Evolutionary conservation across 208 protist genomes (phyloP).

Genomic region (Endotrypanum monterogeii): DNA sequence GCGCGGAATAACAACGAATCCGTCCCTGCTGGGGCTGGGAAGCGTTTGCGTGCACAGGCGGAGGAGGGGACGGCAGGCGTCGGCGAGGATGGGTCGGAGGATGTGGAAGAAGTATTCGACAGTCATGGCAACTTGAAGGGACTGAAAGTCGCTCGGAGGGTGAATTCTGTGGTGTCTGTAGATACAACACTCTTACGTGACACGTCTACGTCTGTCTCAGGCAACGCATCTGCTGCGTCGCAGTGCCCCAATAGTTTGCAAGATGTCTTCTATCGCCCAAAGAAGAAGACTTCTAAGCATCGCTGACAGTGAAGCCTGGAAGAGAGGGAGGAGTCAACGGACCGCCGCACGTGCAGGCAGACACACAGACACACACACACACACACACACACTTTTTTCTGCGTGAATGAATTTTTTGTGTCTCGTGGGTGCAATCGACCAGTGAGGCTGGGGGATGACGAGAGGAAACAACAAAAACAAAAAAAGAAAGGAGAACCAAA

Average conservation of each 20-base stretch:
- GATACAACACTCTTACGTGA: conserved; percentile 81
- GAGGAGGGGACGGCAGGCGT: conserved; percentile 4
- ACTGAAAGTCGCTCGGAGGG: conserved; percentile 65
- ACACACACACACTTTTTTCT: too few relatives aligned
- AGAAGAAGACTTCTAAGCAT: conserved; percentile 44
- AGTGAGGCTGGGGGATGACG: too few relatives aligned
- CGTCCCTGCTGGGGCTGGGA: not conserved
- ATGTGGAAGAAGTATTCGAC: conserved; percentile 64
- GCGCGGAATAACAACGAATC: not conserved
- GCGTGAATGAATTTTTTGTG: too few relatives aligned
- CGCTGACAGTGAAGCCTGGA: conserved; percentile 16
- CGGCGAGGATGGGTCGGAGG: conserved; percentile 40
- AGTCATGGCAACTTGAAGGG: conserved; percentile 71
- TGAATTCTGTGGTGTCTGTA: conserved; percentile 46
- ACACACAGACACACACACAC: too few relatives aligned
- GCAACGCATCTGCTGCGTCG: conserved; percentile 27
- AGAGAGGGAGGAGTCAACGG: too few relatives aligned
- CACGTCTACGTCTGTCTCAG: conserved; percentile 48
- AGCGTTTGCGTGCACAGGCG: conserved; percentile 4
- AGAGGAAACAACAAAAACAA: too few relatives aligned
- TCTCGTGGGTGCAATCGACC: too few relatives aligned
- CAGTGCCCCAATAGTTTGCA: conserved; percentile 43
- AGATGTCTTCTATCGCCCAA: conserved; percentile 75
- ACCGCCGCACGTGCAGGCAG: not conserved
- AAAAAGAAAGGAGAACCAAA: too few relatives aligned